Evolutionary conservation across 2,329 filamentous ascomycete genomes (phyloP).

Genomic region (Anthostomella pinea): DNA sequence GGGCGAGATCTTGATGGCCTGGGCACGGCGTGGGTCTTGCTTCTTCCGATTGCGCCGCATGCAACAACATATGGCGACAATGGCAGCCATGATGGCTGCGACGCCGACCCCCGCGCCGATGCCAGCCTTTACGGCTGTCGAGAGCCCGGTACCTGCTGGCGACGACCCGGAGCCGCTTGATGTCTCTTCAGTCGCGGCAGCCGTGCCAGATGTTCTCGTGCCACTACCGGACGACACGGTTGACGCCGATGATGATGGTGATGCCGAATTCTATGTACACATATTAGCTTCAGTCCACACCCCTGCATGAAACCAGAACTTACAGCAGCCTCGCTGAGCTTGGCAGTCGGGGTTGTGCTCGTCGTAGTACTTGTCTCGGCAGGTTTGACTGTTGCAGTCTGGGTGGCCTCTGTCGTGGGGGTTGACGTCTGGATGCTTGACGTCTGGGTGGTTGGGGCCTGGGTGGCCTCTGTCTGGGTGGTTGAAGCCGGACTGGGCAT

Average conservation of each 20-base stretch:
- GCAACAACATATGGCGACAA: slow-evolving; percentile 39
- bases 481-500: background rate
- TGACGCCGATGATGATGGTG: slow-evolving; percentile 11
- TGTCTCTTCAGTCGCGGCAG: slow-evolving; percentile 4
- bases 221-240: too few species aligned
- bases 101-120: slow-evolving; percentile 47
- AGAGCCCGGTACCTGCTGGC: slow-evolving; percentile 34
- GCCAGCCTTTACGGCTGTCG: slow-evolving; percentile 45
- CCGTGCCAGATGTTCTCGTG: slow-evolving; percentile 2
- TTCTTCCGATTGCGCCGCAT: slow-evolving; percentile 33
- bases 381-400: too few species aligned
- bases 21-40: slow-evolving; percentile 20
- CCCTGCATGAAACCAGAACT: background rate
- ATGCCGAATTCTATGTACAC: slow-evolving; percentile 7
- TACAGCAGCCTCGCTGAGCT: slow-evolving; percentile 4
- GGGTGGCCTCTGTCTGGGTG: slow-evolving; percentile 2
- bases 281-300: slow-evolving; percentile 1
- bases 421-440: background rate
- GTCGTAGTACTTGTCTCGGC: background rate
- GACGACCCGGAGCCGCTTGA: background rate
- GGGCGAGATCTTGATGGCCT: slow-evolving; percentile 46
- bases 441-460: too few species aligned
- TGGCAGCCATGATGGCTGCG: slow-evolving; percentile 38
- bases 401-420: slow-evolving; percentile 2
- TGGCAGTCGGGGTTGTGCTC: slow-evolving; percentile 1